A percentile compares a stretch with the other conserved stretches of the same genome.
Evolutionary conservation across 1,284 basidiomycete genomes (phyloP).

Genomic region (Exobasidium cylindrosporum): DNA sequence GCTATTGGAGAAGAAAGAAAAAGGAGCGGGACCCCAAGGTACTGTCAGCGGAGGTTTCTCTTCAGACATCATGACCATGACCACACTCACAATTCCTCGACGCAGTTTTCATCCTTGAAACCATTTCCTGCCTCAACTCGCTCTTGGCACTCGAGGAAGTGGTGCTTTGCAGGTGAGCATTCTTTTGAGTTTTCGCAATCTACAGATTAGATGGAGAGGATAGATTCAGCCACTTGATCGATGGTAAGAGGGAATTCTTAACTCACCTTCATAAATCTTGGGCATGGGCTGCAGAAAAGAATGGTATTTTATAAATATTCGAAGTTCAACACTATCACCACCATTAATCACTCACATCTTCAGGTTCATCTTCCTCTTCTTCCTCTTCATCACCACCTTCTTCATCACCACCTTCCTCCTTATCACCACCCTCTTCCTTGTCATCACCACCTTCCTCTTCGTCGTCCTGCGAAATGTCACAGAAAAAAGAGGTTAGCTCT

Average conservation of each 20-base stretch:
- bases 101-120: slow-evolving; percentile 52
- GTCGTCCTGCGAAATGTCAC: slow-evolving; percentile 5
- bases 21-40: neutral
- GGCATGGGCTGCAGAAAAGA: slow-evolving; percentile 10
- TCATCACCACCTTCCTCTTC: slow-evolving; percentile 16
- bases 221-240: neutral
- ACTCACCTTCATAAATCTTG: slow-evolving; percentile 23
- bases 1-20: neutral
- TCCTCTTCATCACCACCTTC: slow-evolving; percentile 36
- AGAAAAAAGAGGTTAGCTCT: too few species aligned
- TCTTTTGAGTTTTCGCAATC: slow-evolving; percentile 52
- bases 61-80: neutral
- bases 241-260: neutral
- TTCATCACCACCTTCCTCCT: slow-evolving; percentile 21
- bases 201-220: slow-evolving; percentile 15
- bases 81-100: slow-evolving; percentile 53
- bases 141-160: slow-evolving; percentile 54
- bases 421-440: slow-evolving; percentile 14
- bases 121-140: slow-evolving; percentile 51
- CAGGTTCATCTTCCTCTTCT: slow-evolving; percentile 44
- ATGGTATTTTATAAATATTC: too few species aligned
- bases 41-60: neutral
- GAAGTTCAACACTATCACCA: too few species aligned
- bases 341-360: slow-evolving; percentile 41
- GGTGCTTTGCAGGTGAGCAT: slow-evolving; percentile 49